These are phyloP conservation scores for Lachnum nothofagi DNA, from an alignment of 2,329 filamentous ascomycete species.

Conservation along the genomic window DNA sequence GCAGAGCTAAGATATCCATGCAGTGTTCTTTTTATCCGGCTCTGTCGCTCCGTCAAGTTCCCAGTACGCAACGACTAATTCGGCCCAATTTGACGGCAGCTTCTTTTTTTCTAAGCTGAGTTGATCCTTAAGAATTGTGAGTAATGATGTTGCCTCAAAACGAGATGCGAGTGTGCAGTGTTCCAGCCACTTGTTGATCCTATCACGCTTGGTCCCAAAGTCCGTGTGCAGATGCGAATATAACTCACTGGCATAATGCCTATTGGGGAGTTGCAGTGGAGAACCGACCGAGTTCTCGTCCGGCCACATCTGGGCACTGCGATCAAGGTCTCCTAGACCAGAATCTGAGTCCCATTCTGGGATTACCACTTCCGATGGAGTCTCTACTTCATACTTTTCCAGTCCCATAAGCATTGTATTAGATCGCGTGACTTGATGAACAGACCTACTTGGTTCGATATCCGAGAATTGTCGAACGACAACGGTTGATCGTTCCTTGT, in stretches of 20 bases:
- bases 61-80: conserved; percentile 23
- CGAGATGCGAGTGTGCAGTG: conserved; percentile 17
- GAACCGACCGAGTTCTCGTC: background rate
- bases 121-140: conserved; percentile 14
- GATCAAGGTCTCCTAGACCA: conserved; percentile 7
- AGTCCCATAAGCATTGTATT: background rate
- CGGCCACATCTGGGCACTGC: background rate
- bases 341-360: conserved; percentile 15
- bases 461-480: background rate
- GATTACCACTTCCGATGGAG: background rate
- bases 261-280: background rate
- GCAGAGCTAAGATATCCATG: too few relatives aligned
- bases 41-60: conserved; percentile 15
- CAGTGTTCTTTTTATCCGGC: too few relatives aligned
- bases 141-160: conserved; percentile 17
- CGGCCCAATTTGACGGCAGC: conserved; percentile 23
- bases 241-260: conserved; percentile 8
- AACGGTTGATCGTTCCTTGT: background rate
- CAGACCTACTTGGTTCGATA: background rate
- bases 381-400: conserved; percentile 1
- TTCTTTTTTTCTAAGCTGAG: conserved; percentile 11
- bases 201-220: conserved; percentile 21
- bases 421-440: background rate
- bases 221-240: conserved; percentile 17
- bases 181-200: conserved; percentile 25